These are phyloP conservation scores for Mucor sp. DNA, from an alignment of 371 early-diverging fungal genomes.

Conservation along the genomic window DNA sequence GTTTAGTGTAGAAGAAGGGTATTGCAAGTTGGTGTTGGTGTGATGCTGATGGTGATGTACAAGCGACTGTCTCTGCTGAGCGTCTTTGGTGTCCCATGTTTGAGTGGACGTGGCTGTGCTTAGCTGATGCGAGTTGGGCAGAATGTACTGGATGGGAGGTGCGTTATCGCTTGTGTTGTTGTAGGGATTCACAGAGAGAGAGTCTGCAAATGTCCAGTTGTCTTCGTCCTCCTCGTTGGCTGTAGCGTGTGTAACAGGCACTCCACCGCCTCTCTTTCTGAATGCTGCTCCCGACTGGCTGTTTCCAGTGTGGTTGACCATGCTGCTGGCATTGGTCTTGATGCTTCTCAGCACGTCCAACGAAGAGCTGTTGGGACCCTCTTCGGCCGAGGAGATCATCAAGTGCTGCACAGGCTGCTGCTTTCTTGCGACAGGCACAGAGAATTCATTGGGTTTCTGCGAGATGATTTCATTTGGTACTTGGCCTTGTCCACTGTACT, in stretches of 20 bases:
- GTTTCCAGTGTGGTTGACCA: constrained; percentile 19
- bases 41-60: constrained; percentile 33
- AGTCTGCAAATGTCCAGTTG: constrained; percentile 33
- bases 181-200: constrained; percentile 24
- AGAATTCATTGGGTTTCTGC: constrained; percentile 51
- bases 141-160: constrained; percentile 42
- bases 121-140: constrained; percentile 28
- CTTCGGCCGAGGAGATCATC: constrained; percentile 27
- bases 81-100: constrained; percentile 27
- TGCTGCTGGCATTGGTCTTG: constrained; percentile 31
- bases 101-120: constrained; percentile 36
- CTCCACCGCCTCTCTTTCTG: constrained; percentile 6
- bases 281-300: constrained; percentile 1
- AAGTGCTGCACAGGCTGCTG: constrained; percentile 17
- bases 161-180: constrained; percentile 12
- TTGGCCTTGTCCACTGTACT: constrained; percentile 25
- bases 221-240: constrained; percentile 24
- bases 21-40: constrained; percentile 23
- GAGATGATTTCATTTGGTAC: constrained; percentile 40
- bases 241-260: constrained; percentile 27
- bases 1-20: constrained; percentile 43
- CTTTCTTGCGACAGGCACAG: constrained; percentile 26
- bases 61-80: constrained; percentile 5
- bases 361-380: constrained; percentile 34
- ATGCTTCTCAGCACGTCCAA: constrained; percentile 47